phyloP scores from a whole-genome alignment of 164 flowering plant genomes.

The Protea cynaroides region DNA sequence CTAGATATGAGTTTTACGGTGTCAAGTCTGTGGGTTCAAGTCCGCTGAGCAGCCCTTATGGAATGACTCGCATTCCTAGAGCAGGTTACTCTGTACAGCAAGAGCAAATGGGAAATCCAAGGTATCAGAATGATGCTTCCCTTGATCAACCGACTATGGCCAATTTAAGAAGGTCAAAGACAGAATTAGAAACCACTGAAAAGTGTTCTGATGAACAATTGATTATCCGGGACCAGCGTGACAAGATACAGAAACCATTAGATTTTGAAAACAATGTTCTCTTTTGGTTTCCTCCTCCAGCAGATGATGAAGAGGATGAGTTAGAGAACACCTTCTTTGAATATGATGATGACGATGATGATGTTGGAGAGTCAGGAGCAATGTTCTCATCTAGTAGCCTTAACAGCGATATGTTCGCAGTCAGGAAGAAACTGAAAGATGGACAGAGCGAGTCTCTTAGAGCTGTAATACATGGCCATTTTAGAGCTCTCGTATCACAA shows the following conservation, averaged over 20 bases:
- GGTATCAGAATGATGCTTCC: too few relatives aligned
- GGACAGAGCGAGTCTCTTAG: too few relatives aligned
- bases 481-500: slow-evolving; percentile 89
- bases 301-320: slow-evolving; percentile 66
- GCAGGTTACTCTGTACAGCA: slow-evolving; percentile 43
- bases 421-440: too few relatives aligned
- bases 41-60: neutral
- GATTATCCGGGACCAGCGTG: too few relatives aligned
- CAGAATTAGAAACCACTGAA: slow-evolving; percentile 34
- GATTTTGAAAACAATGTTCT: slow-evolving; percentile 76
- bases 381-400: too few relatives aligned
- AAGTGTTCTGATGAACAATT: slow-evolving; percentile 37
- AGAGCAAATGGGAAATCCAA: slow-evolving; percentile 41
- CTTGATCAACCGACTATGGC: too few relatives aligned
- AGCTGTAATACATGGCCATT: too few relatives aligned
- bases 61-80: slow-evolving; percentile 44
- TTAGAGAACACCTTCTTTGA: slow-evolving; percentile 48
- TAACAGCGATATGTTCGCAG: slow-evolving; percentile 30
- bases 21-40: too few relatives aligned
- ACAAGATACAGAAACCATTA: slow-evolving; percentile 51
- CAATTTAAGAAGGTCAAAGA: too few relatives aligned
- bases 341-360: slow-evolving; percentile 82
- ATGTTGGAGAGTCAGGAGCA: slow-evolving; percentile 50
- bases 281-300: slow-evolving; percentile 92
- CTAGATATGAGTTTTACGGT: slow-evolving; percentile 22